Base-by-base conservation (phyloP, 768 basidiomycete species). In the Hygrophoropsis aurantiaca region DNA sequence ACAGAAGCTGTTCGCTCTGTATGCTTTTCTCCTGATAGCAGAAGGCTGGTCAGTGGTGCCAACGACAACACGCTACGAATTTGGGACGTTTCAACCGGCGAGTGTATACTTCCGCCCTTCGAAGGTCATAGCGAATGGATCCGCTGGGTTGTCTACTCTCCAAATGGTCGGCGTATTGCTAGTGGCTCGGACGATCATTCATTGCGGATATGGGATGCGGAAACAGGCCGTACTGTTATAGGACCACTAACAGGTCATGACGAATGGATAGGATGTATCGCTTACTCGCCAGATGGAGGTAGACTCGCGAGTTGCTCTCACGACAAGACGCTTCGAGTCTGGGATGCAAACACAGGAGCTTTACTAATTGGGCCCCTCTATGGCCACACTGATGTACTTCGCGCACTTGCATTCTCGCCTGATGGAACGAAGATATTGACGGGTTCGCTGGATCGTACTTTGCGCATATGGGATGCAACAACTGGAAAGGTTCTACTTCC, bases 11-110 rank as follows among this genome's bases (percentile, higher is more conserved):
- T 54, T n/a, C 32, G n/a, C 20, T 62, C 60, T 20, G 64, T 75
- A 40, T 54, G 61, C 52, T 67, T 76, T 46, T 71, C 69, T 8
- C 72, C 73, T 20, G 70, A 74, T 55, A 70, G 70, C 3, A 63
- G 66, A 34, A 60, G 66, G 39, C 60, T 76, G 16, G 72, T 68
- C 25, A 71, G 71, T 11, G 73, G 69, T 1, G 66, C 64, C 21
- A 55, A 68, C n/a, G 74, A 76, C 32, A 15, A 25, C 2, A 53
- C 40, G 3, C 16, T 53, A 8, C 13, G 44, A n/a, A 10, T 53
- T 18, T 53, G 51, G 51, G 4, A 48, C 11, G 23, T 34, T 5
- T 27, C 23, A 16, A 37, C 47, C 6, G 46, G 40, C 1, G 19
- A 42, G 27, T 13, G 18, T n/a, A 23, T 46, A 21, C 15, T 26